A percentile compares a stretch with the other conserved stretches of the same genome.
Conservation (phyloP, 805 yeast species). For the Lipomyces lipofer region DNA sequence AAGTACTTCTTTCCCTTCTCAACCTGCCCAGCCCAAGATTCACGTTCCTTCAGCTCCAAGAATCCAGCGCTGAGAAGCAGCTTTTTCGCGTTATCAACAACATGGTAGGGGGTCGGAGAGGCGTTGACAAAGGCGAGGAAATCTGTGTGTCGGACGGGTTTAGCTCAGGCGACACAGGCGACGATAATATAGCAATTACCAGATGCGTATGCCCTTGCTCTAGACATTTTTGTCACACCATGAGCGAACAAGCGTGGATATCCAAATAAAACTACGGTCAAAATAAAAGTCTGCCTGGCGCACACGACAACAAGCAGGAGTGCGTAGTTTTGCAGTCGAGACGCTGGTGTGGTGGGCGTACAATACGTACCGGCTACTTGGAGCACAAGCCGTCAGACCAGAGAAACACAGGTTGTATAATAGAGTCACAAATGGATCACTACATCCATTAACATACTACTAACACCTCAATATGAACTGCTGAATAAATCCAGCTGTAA, state of each 20-base stretch:
- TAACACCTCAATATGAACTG: too few relatives aligned
- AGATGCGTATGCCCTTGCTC: constrained; percentile 24
- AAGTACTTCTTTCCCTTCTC: constrained; percentile 65
- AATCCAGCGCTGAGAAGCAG: constrained; percentile 65
- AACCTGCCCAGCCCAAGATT: constrained; percentile 62
- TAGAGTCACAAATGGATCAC: too few relatives aligned
- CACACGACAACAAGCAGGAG: too few relatives aligned
- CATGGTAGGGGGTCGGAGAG: constrained; percentile 95
- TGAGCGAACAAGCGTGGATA: constrained; percentile 1
- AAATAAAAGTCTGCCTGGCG: too few relatives aligned
- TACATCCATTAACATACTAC: too few relatives aligned
- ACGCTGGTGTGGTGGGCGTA: too few relatives aligned
- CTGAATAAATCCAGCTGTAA: too few relatives aligned
- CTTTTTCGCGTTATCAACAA: constrained; percentile 66
- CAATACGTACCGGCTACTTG: too few relatives aligned
- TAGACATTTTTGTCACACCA: constrained; percentile 23
- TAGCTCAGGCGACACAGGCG: not conserved
- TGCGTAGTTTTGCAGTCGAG: too few relatives aligned
- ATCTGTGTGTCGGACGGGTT: constrained; percentile 40
- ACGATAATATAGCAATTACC: constrained; percentile 11
- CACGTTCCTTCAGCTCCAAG: constrained; percentile 67
- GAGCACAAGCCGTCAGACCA: too few relatives aligned
- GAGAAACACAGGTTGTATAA: too few relatives aligned
- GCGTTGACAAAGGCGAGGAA: constrained; percentile 76
- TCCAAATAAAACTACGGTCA: too few relatives aligned